phyloP scores from a whole-genome alignment of 495 filamentous ascomycete species.

The Neurospora sp. region DNA sequence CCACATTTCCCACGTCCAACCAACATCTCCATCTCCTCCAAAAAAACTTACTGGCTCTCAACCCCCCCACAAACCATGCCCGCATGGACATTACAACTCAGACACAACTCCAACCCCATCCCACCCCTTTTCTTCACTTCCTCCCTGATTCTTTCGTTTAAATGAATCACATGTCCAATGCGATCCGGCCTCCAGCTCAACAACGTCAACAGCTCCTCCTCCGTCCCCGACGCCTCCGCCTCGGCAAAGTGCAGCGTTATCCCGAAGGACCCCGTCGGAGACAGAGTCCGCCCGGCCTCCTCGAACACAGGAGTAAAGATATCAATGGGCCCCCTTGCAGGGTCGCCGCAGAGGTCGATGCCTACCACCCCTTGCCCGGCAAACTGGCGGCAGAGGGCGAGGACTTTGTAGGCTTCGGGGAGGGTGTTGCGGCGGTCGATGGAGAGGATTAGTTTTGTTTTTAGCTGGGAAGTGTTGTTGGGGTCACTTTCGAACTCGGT shows the following conservation, averaged over 20 bases:
- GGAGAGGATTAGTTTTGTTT: slow-evolving; percentile 60
- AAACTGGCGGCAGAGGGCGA: slow-evolving; percentile 54
- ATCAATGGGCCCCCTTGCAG: slow-evolving; percentile 48
- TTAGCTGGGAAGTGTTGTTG: slow-evolving; percentile 3
- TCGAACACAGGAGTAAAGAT: slow-evolving; percentile 47
- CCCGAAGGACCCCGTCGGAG: slow-evolving; percentile 5
- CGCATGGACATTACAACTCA: slow-evolving; percentile 74
- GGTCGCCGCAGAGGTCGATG: slow-evolving; percentile 74
- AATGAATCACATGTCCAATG: slow-evolving; percentile 72
- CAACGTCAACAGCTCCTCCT: slow-evolving; percentile 49
- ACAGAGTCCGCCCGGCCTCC: slow-evolving; percentile 32
- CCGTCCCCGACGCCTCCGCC: slow-evolving; percentile 38
- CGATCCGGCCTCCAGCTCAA: slow-evolving; percentile 58
- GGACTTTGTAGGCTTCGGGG: slow-evolving; percentile 45
- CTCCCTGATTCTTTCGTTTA: slow-evolving; percentile 44
- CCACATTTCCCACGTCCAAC: not conserved
- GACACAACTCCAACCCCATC: slow-evolving; percentile 64
- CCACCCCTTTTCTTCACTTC: slow-evolving; percentile 38
- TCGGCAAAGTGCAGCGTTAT: slow-evolving; percentile 79
- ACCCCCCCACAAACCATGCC: slow-evolving; percentile 60
- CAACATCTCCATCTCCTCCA: not conserved
- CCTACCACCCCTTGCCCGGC: slow-evolving; percentile 48
- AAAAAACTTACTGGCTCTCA: slow-evolving; percentile 43
- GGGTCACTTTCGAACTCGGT: slow-evolving; percentile 27
- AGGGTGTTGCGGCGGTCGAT: slow-evolving; percentile 56